phyloP scores from a whole-genome alignment of 768 basidiomycete genomes.

The Termitomyces sp. region DNA sequence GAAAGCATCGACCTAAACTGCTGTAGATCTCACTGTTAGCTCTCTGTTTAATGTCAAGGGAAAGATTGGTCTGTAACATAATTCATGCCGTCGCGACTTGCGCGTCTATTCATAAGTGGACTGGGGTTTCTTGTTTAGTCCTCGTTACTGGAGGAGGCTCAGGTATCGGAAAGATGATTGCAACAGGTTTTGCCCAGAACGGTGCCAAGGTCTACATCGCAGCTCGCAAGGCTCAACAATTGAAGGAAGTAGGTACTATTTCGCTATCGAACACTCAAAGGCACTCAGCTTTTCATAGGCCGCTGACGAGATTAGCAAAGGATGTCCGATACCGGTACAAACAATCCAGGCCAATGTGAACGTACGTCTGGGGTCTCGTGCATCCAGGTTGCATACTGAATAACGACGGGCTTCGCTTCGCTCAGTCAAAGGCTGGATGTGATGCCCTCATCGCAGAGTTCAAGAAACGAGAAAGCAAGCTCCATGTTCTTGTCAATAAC shows the following conservation, averaged over 20 bases:
- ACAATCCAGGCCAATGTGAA: constrained; percentile 73
- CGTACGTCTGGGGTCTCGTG: constrained; percentile 40
- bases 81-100: not conserved
- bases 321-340: constrained; percentile 53
- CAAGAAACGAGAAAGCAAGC: constrained; percentile 60
- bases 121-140: constrained; percentile 31
- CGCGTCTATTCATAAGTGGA: not conserved
- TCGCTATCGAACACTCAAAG: not conserved
- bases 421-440: constrained; percentile 72
- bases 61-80: constrained; percentile 49
- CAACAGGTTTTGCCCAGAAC: constrained; percentile 75
- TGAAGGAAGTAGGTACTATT: constrained; percentile 54
- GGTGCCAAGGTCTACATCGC: constrained; percentile 90
- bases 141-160: constrained; percentile 81
- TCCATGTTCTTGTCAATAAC: constrained; percentile 84
- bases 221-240: constrained; percentile 71
- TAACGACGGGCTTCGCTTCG: not conserved
- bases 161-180: constrained; percentile 83
- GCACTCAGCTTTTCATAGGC: constrained; percentile 25
- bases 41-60: constrained; percentile 62
- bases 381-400: not conserved
- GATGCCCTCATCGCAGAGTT: constrained; percentile 65
- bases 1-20: not conserved
- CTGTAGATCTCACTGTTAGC: constrained; percentile 43
- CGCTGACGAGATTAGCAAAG: constrained; percentile 53